These are phyloP conservation scores for Babesia caballi DNA, from an alignment of 169 alveolate species.

Conservation along the genomic window DNA sequence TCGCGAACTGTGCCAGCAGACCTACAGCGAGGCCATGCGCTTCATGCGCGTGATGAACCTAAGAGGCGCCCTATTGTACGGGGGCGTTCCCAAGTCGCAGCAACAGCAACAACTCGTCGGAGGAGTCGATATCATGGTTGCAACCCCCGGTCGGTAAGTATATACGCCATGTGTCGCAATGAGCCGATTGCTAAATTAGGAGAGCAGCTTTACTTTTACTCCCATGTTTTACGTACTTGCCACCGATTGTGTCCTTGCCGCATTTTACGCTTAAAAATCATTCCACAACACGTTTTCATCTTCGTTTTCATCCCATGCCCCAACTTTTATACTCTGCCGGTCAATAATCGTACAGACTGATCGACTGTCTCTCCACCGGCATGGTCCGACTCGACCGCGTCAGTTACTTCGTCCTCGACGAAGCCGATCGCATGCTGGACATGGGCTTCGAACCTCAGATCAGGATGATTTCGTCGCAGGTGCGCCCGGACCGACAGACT, in stretches of 20 bases:
- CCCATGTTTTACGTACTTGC: background rate
- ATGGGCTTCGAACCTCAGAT: constrained; percentile 94
- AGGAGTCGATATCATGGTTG: constrained; percentile 93
- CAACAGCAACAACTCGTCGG: constrained; percentile 74
- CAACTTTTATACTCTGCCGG: background rate
- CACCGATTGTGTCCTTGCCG: background rate
- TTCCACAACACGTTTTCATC: background rate
- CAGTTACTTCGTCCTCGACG: constrained; percentile 93
- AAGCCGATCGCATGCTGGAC: constrained; percentile 97
- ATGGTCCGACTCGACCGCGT: constrained; percentile 83
- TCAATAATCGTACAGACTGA: constrained; percentile 71
- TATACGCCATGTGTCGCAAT: background rate
- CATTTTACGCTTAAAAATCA: background rate
- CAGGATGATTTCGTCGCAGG: constrained; percentile 82
- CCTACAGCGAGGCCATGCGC: constrained; percentile 67
- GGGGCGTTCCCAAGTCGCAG: constrained; percentile 79
- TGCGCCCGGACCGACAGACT: constrained; percentile 91
- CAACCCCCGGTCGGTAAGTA: constrained; percentile 93
- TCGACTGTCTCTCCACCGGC: constrained; percentile 86
- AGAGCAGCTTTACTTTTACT: too few relatives aligned
- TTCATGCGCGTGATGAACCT: constrained; percentile 70
- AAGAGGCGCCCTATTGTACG: constrained; percentile 80
- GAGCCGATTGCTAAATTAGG: too few relatives aligned
- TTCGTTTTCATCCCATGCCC: too few relatives aligned
- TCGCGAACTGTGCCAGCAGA: constrained; percentile 86